Percentiles rank a stretch among this genome's conserved stretches.
Conservation (phyloP, 2,329 filamentous ascomycete species). For the Zymoseptoria ardabiliae region DNA sequence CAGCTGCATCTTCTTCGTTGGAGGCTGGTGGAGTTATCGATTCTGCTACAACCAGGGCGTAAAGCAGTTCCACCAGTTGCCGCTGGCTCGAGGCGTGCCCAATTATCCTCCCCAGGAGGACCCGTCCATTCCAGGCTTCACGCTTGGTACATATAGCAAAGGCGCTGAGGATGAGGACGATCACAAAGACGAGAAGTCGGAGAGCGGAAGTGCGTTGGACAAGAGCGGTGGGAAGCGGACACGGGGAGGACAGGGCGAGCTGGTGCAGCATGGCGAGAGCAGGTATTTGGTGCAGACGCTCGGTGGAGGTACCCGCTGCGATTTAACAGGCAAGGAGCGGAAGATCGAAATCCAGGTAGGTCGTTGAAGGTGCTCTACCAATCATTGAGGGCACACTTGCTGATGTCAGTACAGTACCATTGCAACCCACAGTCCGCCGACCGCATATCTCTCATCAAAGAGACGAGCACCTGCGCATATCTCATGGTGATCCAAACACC, state of each 20-base stretch:
- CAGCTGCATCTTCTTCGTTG: conserved; percentile 73
- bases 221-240: conserved; percentile 23
- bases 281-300: conserved; percentile 80
- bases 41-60: conserved; percentile 87
- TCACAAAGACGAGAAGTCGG: conserved; percentile 20
- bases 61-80: conserved; percentile 81
- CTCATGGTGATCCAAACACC: conserved; percentile 90
- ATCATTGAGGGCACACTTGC: not conserved
- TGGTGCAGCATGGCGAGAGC: conserved; percentile 76
- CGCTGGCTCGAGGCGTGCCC: conserved; percentile 59
- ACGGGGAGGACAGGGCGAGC: conserved; percentile 34
- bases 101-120: conserved; percentile 69
- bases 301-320: conserved; percentile 72
- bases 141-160: conserved; percentile 57
- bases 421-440: conserved; percentile 71
- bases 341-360: conserved; percentile 71
- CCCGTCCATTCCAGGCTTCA: conserved; percentile 64
- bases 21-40: conserved; percentile 92
- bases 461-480: conserved; percentile 83
- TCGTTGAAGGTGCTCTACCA: not conserved
- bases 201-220: conserved; percentile 23
- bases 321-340: conserved; percentile 72
- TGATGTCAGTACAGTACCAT: conserved; percentile 46
- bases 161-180: conserved; percentile 24
- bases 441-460: conserved; percentile 86